These are phyloP conservation scores for Hordeum pubiflorum DNA, from an alignment of 202 grass and related monocot species.

Conservation along the genomic window DNA sequence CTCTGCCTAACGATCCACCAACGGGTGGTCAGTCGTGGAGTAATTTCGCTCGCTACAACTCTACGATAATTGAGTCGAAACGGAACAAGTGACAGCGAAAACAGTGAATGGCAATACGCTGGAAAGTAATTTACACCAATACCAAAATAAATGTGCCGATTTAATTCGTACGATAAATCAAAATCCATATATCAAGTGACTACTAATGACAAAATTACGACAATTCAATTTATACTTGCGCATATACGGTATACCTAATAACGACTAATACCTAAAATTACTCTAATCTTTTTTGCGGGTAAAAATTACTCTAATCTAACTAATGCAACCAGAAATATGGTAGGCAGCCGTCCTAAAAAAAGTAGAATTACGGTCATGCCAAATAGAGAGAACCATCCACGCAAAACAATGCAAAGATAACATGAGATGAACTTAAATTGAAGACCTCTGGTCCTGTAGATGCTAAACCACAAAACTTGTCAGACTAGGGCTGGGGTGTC, in stretches of 20 bases:
- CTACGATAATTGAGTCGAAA: constrained; percentile 1
- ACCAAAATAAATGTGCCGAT: no score
- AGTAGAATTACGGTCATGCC: neutral
- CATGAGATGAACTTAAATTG: neutral
- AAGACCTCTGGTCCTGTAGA: neutral
- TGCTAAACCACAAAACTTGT: neutral
- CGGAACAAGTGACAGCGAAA: neutral
- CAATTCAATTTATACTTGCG: no score
- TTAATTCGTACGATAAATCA: no score
- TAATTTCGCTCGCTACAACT: neutral
- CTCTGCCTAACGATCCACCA: neutral
- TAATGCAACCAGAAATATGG: neutral
- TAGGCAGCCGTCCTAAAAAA: neutral
- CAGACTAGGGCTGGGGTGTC: neutral
- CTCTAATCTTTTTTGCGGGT: no score
- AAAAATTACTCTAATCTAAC: no score
- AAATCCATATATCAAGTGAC: no score
- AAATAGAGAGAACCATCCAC: neutral
- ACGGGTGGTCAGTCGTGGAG: neutral
- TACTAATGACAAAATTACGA: no score
- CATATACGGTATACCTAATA: no score
- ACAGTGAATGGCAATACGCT: neutral
- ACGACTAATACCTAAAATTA: no score
- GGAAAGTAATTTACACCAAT: neutral
- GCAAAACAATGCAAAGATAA: neutral